Percentiles rank a stretch among this genome's conserved stretches.
Evolutionary conservation across 2,329 filamentous ascomycete species (phyloP).

Genomic region (Fusarium humuli): DNA sequence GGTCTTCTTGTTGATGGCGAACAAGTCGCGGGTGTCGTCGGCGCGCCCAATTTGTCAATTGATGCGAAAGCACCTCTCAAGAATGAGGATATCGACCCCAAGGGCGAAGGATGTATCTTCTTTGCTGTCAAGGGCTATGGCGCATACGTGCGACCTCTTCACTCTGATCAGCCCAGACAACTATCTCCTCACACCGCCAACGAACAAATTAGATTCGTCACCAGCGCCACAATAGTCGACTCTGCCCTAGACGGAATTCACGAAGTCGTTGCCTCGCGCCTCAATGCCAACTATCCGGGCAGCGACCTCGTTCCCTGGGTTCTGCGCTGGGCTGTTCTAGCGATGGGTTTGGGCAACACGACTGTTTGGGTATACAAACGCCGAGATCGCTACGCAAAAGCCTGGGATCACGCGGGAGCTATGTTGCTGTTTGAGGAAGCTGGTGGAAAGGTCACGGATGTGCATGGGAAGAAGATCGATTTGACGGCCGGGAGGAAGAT

Average conservation of each 20-base stretch:
- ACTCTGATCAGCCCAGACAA: slow-evolving; percentile 43
- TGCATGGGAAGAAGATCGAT: slow-evolving; percentile 64
- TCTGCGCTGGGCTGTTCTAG: slow-evolving; percentile 65
- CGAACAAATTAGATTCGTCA: slow-evolving; percentile 58
- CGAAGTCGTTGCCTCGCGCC: slow-evolving; percentile 55
- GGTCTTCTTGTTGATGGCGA: slow-evolving; percentile 62
- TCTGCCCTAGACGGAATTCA: slow-evolving; percentile 63
- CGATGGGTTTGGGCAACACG: slow-evolving; percentile 64
- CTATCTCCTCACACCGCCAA: slow-evolving; percentile 49
- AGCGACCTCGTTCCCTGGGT: slow-evolving; percentile 69
- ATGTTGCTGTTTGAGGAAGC: slow-evolving; percentile 69
- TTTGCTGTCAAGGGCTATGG: slow-evolving; percentile 63
- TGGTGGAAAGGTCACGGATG: slow-evolving; percentile 66
- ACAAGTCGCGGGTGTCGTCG: slow-evolving; percentile 64
- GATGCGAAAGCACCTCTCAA: slow-evolving; percentile 54
- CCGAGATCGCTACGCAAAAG: slow-evolving; percentile 62
- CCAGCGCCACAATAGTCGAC: slow-evolving; percentile 57
- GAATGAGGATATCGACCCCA: slow-evolving; percentile 59
- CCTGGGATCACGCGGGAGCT: slow-evolving; percentile 71
- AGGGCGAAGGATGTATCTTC: slow-evolving; percentile 61
- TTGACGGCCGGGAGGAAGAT: slow-evolving; percentile 62
- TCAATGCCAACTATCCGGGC: slow-evolving; percentile 59
- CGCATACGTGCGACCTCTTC: slow-evolving; percentile 59
- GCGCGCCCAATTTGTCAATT: slow-evolving; percentile 58
- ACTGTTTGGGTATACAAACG: slow-evolving; percentile 68